phyloP scores from a whole-genome alignment of 2,329 filamentous ascomycete species.

The Fusarium papillatum region DNA sequence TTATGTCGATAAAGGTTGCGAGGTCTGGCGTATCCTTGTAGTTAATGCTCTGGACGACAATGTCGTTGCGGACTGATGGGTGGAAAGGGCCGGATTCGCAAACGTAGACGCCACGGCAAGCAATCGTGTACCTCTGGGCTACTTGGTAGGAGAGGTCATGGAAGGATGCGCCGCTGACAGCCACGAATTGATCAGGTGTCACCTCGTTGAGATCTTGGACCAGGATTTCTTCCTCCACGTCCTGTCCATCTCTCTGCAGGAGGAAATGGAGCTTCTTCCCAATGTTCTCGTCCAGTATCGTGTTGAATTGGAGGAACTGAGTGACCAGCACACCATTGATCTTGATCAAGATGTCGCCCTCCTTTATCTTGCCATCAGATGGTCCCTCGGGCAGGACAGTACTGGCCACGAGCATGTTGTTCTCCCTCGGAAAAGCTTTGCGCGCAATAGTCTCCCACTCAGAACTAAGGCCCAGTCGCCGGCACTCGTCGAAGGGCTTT shows the following conservation, averaged over 20 bases:
- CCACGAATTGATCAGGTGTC: constrained; percentile 95
- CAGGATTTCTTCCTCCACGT: constrained; percentile 85
- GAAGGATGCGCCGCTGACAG: constrained; percentile 93
- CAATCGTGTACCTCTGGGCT: constrained; percentile 91
- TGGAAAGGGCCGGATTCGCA: constrained; percentile 23
- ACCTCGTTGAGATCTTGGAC: constrained; percentile 94
- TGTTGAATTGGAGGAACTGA: constrained; percentile 91
- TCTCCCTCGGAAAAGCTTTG: constrained; percentile 88
- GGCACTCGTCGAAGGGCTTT: constrained; percentile 97
- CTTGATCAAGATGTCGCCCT: constrained; percentile 95
- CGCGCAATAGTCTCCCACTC: constrained; percentile 90
- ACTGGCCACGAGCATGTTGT: constrained; percentile 95
- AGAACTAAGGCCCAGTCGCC: constrained; percentile 85
- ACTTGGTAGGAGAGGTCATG: constrained; percentile 98
- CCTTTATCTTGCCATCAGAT: constrained; percentile 81
- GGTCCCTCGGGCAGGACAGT: constrained; percentile 93
- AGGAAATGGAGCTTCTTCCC: constrained; percentile 81
- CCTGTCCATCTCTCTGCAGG: constrained; percentile 89
- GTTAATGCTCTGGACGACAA: constrained; percentile 79
- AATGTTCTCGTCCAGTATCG: constrained; percentile 88
- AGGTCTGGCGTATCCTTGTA: constrained; percentile 82
- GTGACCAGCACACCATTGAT: constrained; percentile 94
- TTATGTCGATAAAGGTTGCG: constrained; percentile 71
- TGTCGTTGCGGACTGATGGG: constrained; percentile 11
- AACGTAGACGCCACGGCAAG: constrained; percentile 93